Evolutionary conservation across 306 rosid genomes (phyloP).

Genomic region (Trifolium dubium): DNA sequence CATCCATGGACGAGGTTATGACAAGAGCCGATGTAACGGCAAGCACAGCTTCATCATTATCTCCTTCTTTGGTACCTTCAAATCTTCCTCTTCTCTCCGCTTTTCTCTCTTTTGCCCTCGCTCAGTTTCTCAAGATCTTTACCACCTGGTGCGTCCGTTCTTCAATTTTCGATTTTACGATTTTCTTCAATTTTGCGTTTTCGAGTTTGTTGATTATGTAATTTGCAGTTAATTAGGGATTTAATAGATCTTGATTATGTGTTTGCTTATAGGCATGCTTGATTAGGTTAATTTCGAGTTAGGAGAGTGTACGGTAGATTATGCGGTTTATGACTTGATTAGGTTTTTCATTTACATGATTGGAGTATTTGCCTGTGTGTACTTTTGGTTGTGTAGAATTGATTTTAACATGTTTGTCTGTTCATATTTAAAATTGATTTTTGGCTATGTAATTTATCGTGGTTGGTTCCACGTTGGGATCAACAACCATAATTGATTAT

Average conservation of each 20-base stretch:
- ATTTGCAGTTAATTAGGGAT: neutral
- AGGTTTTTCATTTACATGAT: neutral
- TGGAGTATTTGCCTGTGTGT: neutral
- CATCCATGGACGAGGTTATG: conserved; percentile 56
- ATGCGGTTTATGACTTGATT: neutral
- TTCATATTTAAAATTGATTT: too few relatives aligned
- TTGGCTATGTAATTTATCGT: too few relatives aligned
- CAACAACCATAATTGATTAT: too few relatives aligned
- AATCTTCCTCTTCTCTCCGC: conserved; percentile 72
- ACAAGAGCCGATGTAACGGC: conserved; percentile 60
- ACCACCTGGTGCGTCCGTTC: conserved; percentile 79
- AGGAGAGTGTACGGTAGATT: neutral
- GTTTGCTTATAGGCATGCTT: neutral
- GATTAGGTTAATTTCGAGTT: neutral
- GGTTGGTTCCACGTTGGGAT: too few relatives aligned
- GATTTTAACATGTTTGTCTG: too few relatives aligned
- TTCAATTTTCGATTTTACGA: neutral
- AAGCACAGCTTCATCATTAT: conserved; percentile 39
- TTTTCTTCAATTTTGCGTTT: neutral
- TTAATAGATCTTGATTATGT: neutral
- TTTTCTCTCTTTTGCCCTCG: conserved; percentile 71
- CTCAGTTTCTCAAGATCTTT: conserved; percentile 96
- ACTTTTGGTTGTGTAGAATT: too few relatives aligned
- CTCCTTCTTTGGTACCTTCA: conserved; percentile 46
- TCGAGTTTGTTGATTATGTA: neutral